Percentiles rank a stretch among this genome's conserved stretches.
These are phyloP conservation scores for Talaromyces sp. DNA, from an alignment of 2,329 filamentous ascomycete species.

Conservation along the genomic window DNA sequence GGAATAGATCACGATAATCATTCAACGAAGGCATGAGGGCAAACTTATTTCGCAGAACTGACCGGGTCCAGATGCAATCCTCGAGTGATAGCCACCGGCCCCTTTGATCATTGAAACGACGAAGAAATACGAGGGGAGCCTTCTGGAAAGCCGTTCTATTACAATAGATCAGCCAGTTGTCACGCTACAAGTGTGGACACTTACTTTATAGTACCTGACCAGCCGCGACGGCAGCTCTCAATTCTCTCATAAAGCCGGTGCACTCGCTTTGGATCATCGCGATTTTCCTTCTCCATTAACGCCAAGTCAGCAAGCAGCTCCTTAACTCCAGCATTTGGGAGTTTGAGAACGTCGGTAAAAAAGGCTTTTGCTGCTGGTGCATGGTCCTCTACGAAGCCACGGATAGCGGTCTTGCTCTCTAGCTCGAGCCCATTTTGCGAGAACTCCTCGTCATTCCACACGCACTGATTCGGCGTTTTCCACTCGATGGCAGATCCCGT, in stretches of 20 bases:
- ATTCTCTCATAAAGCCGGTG: slow-evolving; percentile 16
- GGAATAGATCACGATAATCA: not conserved
- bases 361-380: not conserved
- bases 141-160: not conserved
- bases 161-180: not conserved
- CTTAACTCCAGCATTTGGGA: not conserved
- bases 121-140: not conserved
- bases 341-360: not conserved
- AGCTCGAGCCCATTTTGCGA: not conserved
- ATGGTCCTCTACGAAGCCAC: not conserved
- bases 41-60: not conserved
- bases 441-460: not conserved
- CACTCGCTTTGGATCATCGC: slow-evolving; percentile 14
- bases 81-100: not conserved
- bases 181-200: not conserved
- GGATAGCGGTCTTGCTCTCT: not conserved
- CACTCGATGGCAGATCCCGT: not conserved
- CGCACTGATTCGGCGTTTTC: not conserved
- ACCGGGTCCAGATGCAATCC: not conserved
- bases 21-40: not conserved
- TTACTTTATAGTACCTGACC: not conserved
- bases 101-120: not conserved
- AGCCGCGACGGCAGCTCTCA: slow-evolving; percentile 12
- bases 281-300: slow-evolving; percentile 11
- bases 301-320: not conserved